Percentiles rank a stretch among this genome's conserved stretches.
These are phyloP conservation scores for Trichoderma breve DNA, from an alignment of 2,329 filamentous ascomycete species.

Conservation along the genomic window DNA sequence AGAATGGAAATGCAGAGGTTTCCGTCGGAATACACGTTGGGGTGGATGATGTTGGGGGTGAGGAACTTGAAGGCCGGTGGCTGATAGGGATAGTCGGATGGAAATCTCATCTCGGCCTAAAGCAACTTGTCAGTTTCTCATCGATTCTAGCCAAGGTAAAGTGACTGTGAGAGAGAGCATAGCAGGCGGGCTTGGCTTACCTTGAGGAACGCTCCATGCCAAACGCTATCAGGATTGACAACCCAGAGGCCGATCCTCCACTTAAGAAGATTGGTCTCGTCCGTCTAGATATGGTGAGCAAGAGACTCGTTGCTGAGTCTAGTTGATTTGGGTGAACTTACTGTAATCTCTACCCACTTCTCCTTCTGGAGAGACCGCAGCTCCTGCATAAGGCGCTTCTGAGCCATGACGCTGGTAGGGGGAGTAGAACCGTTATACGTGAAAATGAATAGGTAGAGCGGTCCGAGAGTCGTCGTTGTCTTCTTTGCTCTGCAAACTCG, in stretches of 20 bases:
- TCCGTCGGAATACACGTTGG: constrained; percentile 90
- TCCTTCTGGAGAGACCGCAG: constrained; percentile 79
- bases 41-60: constrained; percentile 74
- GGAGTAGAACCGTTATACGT: neutral
- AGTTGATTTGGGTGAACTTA: constrained; percentile 39
- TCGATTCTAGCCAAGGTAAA: neutral
- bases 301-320: no score
- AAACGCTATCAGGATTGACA: constrained; percentile 86
- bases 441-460: neutral
- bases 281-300: constrained; percentile 50
- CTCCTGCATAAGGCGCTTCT: constrained; percentile 87
- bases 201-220: constrained; percentile 90
- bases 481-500: neutral
- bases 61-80: constrained; percentile 88
- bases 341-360: constrained; percentile 90
- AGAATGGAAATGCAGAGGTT: constrained; percentile 95
- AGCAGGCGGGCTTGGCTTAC: constrained; percentile 37
- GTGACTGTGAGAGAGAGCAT: neutral
- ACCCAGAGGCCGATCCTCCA: constrained; percentile 91
- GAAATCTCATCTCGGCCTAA: constrained; percentile 81
- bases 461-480: neutral
- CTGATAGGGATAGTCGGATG: constrained; percentile 81
- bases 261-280: constrained; percentile 78
- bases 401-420: constrained; percentile 39
- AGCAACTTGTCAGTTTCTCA: neutral